These are phyloP conservation scores for Kodamaea leandrae DNA, from an alignment of 805 yeast species.

Conservation along the genomic window DNA sequence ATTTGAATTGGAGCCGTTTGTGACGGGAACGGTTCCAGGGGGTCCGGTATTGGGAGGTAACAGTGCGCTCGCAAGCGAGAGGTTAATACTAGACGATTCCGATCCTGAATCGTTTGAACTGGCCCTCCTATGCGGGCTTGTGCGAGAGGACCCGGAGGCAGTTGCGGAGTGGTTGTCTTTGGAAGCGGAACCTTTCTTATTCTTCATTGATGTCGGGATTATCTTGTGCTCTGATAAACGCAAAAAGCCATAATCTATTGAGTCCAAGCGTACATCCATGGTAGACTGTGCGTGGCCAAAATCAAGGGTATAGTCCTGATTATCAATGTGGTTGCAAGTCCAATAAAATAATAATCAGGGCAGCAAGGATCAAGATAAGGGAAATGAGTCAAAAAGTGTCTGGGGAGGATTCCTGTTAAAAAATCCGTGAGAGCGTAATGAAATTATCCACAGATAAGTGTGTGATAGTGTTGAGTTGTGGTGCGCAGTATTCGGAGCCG, in stretches of 20 bases:
- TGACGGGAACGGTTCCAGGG: slow-evolving; percentile 26
- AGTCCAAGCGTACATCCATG: slow-evolving; percentile 8
- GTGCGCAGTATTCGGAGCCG: too few species aligned
- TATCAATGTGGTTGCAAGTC: slow-evolving; percentile 2
- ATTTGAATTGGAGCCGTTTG: slow-evolving; percentile 13
- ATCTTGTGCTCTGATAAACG: slow-evolving; percentile 7
- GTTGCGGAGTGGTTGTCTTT: slow-evolving; percentile 3
- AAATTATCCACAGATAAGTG: not conserved
- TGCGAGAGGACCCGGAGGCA: slow-evolving; percentile 5
- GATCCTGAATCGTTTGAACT: slow-evolving; percentile 4
- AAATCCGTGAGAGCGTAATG: not conserved
- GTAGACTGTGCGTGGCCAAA: too few species aligned
- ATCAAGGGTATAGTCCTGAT: not conserved
- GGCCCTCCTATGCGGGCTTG: slow-evolving; percentile 2
- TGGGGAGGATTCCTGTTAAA: not conserved
- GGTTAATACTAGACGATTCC: slow-evolving; percentile 13
- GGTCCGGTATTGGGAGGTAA: slow-evolving; percentile 40
- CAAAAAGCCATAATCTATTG: slow-evolving; percentile 9
- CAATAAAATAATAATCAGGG: not conserved
- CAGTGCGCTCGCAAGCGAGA: slow-evolving; percentile 16
- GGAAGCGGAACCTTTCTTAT: slow-evolving; percentile 2
- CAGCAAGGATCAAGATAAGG: slow-evolving; percentile 2
- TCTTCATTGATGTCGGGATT: slow-evolving; percentile 7
- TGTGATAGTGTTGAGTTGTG: not conserved
- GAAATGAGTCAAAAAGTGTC: not conserved